Evolutionary conservation across 345 rosid genomes (phyloP).

Genomic region (Lenwebbia sp.): DNA sequence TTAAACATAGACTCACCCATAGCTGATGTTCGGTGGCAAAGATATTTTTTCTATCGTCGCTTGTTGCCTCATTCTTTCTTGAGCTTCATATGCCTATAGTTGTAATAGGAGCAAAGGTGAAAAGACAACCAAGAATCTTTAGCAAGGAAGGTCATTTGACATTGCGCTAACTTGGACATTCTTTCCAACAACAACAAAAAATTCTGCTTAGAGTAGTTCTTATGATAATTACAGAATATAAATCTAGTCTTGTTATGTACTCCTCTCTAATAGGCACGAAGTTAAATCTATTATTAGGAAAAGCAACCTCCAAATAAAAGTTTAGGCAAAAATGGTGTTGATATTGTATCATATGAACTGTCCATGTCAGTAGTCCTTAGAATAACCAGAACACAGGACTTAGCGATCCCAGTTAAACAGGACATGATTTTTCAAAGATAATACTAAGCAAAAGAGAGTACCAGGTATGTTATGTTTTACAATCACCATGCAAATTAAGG

Average conservation of each 20-base stretch:
- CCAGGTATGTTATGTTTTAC: neutral
- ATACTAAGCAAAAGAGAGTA: neutral
- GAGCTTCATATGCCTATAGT: slow-evolving; percentile 67
- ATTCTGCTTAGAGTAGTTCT: neutral
- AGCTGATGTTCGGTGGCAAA: slow-evolving; percentile 51
- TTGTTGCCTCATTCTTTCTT: slow-evolving; percentile 69
- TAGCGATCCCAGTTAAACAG: neutral
- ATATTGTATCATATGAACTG: neutral
- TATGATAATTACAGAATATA: neutral
- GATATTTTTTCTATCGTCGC: slow-evolving; percentile 44
- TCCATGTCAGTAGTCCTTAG: neutral
- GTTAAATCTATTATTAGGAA: neutral
- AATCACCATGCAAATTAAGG: neutral
- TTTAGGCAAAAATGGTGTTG: neutral
- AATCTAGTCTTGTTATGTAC: neutral
- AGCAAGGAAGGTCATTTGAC: neutral
- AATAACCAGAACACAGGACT: neutral
- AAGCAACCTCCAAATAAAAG: neutral
- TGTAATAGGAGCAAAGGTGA: neutral
- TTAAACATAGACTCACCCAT: slow-evolving; percentile 33
- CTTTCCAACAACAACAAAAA: neutral
- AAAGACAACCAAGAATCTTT: neutral
- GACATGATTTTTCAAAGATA: neutral
- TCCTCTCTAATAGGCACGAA: neutral
- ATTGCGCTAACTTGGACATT: neutral